These are phyloP conservation scores for Calonectria henricotiae DNA, from an alignment of 2,329 filamentous ascomycete genomes.

Conservation along the genomic window DNA sequence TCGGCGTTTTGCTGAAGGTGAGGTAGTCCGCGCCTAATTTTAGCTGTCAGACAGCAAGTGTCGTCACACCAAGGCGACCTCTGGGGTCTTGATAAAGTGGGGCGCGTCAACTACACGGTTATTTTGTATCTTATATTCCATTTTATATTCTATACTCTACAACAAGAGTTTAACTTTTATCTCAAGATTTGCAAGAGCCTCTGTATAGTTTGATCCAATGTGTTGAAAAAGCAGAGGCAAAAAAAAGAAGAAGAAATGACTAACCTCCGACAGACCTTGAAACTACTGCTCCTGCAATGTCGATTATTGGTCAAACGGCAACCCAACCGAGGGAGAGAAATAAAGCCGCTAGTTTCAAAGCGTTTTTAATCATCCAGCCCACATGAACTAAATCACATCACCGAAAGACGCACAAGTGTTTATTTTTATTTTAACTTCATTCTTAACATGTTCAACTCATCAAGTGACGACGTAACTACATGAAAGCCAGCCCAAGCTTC, in stretches of 20 bases:
- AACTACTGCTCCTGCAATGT: too few species aligned
- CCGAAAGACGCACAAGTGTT: background rate
- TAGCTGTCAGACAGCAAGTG: conserved; percentile 37
- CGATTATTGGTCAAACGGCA: too few species aligned
- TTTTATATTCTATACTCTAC: too few species aligned
- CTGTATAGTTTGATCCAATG: too few species aligned
- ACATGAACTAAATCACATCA: background rate
- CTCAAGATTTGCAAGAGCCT: too few species aligned
- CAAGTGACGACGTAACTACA: conserved; percentile 63
- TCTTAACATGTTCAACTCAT: conserved; percentile 61
- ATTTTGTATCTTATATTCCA: too few species aligned
- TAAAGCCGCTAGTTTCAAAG: background rate
- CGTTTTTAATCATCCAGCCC: too few species aligned
- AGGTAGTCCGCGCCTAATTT: conserved; percentile 45
- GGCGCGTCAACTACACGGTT: too few species aligned
- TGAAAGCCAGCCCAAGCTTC: conserved; percentile 59
- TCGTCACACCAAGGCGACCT: conserved; percentile 42
- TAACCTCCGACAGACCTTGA: too few species aligned
- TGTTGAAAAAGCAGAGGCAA: too few species aligned
- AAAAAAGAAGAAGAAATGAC: too few species aligned
- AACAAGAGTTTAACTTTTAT: background rate
- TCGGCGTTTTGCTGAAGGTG: conserved; percentile 6
- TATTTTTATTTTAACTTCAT: conserved; percentile 45
- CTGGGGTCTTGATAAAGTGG: background rate
- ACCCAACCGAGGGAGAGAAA: background rate